Base-by-base conservation (phyloP, 768 basidiomycete genomes). In the Pluteus cervinus region DNA sequence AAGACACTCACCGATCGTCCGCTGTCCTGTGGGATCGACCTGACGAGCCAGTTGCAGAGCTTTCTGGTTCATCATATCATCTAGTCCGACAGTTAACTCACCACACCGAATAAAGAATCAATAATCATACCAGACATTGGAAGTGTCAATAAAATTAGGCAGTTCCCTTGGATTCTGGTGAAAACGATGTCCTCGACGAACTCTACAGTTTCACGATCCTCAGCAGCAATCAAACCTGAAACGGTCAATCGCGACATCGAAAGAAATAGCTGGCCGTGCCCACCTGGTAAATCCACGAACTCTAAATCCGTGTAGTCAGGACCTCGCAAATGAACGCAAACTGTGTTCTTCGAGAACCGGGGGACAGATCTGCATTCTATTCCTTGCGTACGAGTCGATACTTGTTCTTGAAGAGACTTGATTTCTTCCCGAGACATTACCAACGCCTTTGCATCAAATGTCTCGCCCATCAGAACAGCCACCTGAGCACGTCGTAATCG, bases 41-140 rank as follows among this genome's bases (percentile, higher is more conserved):
- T 65, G 58, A 31, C 52, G 62, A 0, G 82, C 83, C 0, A 85
- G 55, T 3, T 42, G 58, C 2, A 76, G 65, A 0, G 81, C 79
- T 40, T 58, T 61, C 46, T 82, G 80, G 39, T 78, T 83, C 42
- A 83, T 68, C 20, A 81, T 70, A 33, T 86, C 84, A 33, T 81
- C 84, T 85, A 30, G 9, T 6, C 12, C 25, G 10, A 24, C 24
- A 18, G 25, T 2, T 7, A 20, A 26, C 14, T 36, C 17, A 12
- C 6, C 16, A 5, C 5, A 37, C 10, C 30, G 14, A 25, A 7
- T 24, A 20, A 15, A 10, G 3, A 12, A n/a, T n/a, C 11, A 17
- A 10, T 17, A 11, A 14, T 47, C 52, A 41, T 42, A 79, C 81
- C 80, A 33, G 61, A 73, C 67, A 81, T 78, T 0, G 83, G 79